Conservation (phyloP, 306 rosid species). For the Arachis stenosperma region DNA sequence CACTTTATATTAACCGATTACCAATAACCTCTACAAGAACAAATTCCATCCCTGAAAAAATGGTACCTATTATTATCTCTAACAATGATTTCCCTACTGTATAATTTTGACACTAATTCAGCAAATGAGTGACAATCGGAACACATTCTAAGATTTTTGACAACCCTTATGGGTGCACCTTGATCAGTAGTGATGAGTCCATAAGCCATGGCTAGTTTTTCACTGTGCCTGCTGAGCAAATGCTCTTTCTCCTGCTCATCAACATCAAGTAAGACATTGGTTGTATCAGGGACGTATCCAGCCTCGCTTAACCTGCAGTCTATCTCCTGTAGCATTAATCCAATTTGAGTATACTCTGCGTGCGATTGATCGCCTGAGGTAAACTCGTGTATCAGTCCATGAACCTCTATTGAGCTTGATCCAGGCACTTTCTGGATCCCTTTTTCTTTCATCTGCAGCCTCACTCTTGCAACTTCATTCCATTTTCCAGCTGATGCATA, state of each 20-base stretch:
- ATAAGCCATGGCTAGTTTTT: slow-evolving; percentile 78
- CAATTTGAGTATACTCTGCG: slow-evolving; percentile 47
- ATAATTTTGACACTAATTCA: slow-evolving; percentile 62
- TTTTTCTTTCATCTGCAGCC: slow-evolving; percentile 67
- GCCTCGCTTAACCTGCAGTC: slow-evolving; percentile 53
- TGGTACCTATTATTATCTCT: slow-evolving; percentile 77
- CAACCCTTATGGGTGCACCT: slow-evolving; percentile 61
- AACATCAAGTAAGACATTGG: slow-evolving; percentile 73
- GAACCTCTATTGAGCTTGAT: slow-evolving; percentile 63
- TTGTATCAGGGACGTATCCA: slow-evolving; percentile 77
- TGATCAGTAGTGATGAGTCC: slow-evolving; percentile 61
- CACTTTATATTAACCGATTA: slow-evolving; percentile 34
- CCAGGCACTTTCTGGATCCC: slow-evolving; percentile 70
- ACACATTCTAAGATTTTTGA: slow-evolving; percentile 80
- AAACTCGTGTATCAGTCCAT: slow-evolving; percentile 72
- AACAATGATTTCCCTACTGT: slow-evolving; percentile 61
- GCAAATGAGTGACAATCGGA: slow-evolving; percentile 79
- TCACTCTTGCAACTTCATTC: slow-evolving; percentile 82
- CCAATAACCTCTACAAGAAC: slow-evolving; percentile 82
- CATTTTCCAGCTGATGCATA: slow-evolving; percentile 80
- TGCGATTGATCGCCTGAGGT: slow-evolving; percentile 68
- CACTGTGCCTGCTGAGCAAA: slow-evolving; percentile 72
- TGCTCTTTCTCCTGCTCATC: slow-evolving; percentile 66
- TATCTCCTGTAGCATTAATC: slow-evolving; percentile 65
- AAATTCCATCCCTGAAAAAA: slow-evolving; percentile 61